phyloP scores from a whole-genome alignment of 148 eudicot genomes.

The Euryodendron excelsum region DNA sequence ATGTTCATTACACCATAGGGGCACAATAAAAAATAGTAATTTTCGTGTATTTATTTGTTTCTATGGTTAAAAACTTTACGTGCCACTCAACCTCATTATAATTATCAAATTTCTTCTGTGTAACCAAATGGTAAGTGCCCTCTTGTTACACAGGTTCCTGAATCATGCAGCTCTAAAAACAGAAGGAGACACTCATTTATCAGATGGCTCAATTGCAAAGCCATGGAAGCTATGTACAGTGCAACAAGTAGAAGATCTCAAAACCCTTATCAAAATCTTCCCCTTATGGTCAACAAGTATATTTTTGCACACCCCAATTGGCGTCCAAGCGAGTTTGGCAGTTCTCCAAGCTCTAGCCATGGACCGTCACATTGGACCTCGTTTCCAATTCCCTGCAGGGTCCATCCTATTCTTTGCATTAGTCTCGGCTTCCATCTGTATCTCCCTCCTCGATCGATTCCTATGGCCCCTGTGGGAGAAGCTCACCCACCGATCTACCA shows the following conservation, averaged over 20 bases:
- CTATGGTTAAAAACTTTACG: no score
- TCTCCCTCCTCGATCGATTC: slow-evolving; percentile 27
- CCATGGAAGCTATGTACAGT: slow-evolving; percentile 39
- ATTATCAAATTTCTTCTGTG: no score
- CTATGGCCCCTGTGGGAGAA: slow-evolving; percentile 28
- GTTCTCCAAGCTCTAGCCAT: slow-evolving; percentile 51
- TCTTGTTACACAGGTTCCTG: not conserved
- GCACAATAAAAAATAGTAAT: no score
- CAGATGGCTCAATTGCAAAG: slow-evolving; percentile 6
- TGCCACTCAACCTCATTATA: no score
- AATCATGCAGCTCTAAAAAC: not conserved
- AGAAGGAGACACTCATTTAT: not conserved
- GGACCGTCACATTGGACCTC: slow-evolving; percentile 40
- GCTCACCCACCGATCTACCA: slow-evolving; percentile 12
- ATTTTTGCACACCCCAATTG: slow-evolving; percentile 42
- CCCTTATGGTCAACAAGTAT: slow-evolving; percentile 75
- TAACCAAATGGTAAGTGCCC: no score
- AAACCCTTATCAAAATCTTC: slow-evolving; percentile 42
- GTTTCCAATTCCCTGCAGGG: no score
- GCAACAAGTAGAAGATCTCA: slow-evolving; percentile 34
- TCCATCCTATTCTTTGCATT: no score
- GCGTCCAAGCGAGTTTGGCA: slow-evolving; percentile 42
- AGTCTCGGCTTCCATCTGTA: slow-evolving; percentile 14
- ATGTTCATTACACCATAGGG: no score
- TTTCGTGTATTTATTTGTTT: no score